Conservation (phyloP, 108 stramenopile species). For the Nannochloropsis granulata region DNA sequence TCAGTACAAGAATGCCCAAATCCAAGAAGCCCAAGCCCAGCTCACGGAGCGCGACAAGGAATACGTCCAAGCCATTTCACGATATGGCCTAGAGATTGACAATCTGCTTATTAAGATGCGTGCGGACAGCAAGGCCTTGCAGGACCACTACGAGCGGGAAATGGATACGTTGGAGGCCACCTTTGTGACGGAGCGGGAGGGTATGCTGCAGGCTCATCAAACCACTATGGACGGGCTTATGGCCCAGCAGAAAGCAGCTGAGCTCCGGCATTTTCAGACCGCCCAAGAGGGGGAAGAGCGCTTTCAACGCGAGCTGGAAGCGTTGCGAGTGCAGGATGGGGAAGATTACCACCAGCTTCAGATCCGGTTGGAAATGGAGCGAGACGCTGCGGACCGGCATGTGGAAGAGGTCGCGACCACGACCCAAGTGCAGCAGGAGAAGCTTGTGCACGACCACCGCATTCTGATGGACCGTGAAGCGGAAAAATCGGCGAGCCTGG, state of each 20-base stretch:
- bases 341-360: not conserved
- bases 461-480: not conserved
- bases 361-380: not conserved
- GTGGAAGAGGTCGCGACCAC: not conserved
- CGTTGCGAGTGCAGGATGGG: not conserved
- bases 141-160: not conserved
- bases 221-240: not conserved
- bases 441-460: not conserved
- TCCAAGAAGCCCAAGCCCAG: not conserved
- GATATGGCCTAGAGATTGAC: not conserved
- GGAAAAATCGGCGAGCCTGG: not conserved
- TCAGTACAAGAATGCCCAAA: not conserved
- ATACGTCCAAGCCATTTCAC: not conserved
- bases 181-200: not conserved
- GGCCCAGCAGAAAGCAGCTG: not conserved
- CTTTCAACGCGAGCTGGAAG: not conserved
- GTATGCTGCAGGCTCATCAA: not conserved
- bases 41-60: not conserved
- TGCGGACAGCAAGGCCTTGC: not conserved
- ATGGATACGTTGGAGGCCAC: not conserved
- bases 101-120: not conserved
- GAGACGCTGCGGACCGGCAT: not conserved
- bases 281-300: not conserved
- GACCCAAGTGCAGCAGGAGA: not conserved
- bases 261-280: not conserved